Evolutionary conservation across 257 asterid genomes (phyloP), one percentile per base, ranked within the genome.

Genomic region (Solanum medicagineum): DNA sequence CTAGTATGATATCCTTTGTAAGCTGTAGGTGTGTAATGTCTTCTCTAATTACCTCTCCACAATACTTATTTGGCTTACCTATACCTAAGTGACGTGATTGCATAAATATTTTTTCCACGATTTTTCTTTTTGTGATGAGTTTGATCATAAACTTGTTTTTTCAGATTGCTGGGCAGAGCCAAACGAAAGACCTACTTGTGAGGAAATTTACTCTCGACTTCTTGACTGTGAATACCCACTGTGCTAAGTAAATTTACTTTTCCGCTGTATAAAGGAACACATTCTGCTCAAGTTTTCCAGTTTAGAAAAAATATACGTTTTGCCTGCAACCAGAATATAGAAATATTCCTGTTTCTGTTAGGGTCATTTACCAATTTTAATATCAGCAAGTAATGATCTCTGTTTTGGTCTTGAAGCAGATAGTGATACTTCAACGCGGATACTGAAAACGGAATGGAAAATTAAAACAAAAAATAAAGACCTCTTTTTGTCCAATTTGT

Each of bases 161-260:
- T 88, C 93, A 94, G 98, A 94, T 71, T 94, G 98, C 83, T 94
- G 98, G 98, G 95, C 93, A 17, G 98, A 93, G 87, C 92, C 96
- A 56, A 87, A 92, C 26, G 90, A 92, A 85, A 92, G 98, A 79
- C 98, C 98, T 63, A 92, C 90, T 86, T 94, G 98, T 44, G 96
- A 93, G 89, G 94, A 93, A 54, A 94, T 94, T 87, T 93, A 93
- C 45, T 83, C 87, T 7, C 96, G 97, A 62, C 89, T 94, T 85
- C 89, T 92, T n/a, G 95, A 93, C 87, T 93, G 97, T 86, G 98
- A 94, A 85, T 90, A 90, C 84, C 90, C 95, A 45, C 93, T 93
- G 66, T 91, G 96, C 91, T 93, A 88, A 87, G 88, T 88, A 80
- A 51, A 24, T 63, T 84, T 45, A 49, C 24, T 84, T 70, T 83